Evolutionary conservation across 129 eudicot species (phyloP), one percentile per base, ranked within the genome.

Genomic region (Sambucus nigra): DNA sequence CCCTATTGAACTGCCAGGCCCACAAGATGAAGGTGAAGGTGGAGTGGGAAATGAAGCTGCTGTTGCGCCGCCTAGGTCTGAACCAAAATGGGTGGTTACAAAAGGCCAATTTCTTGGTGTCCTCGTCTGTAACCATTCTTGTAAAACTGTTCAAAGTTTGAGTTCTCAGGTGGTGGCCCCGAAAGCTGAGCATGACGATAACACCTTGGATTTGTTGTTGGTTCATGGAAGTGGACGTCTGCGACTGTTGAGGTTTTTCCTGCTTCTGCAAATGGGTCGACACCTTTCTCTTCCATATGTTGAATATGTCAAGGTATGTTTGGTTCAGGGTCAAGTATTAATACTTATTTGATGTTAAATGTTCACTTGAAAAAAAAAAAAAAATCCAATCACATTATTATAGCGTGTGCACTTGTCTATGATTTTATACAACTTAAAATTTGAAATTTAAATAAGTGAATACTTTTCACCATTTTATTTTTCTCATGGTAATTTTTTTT

Each of bases 161-260:
- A 91, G 98, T 73, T 91, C 99, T 53, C 95, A 85, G 64, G 99
- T 91, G 59, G 84, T 91, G 67, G 99, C 95, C 22, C 99, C 99
- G 22, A 85, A 80, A 72, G 99, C 99, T 11, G 95, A 91, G 69
- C 95, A 83, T 60, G 99, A 91, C 69, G 99, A 91, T 53, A 82
- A 77, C 59, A 67, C 77, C 12, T 69, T 91, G 83, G 95, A 91
- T 78, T 42, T 91, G 51, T 72, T 91, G 75, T 68, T 91, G 87
- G 87, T 91, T 67, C 95, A 72, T 77, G 95, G 95, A 54, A 76
- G 80, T 68, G 99, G 99, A 47, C 45, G 95, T 47, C 47, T 91
- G 15, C 79, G 79, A 76, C 69, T 91, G 68, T 57, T 91, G 65
- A 82, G 89, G 54, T 91, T 91, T 55, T 79, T 91, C 61, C 53